phyloP scores from a whole-genome alignment of 2,329 filamentous ascomycete genomes.

The Botrytis byssoidea region DNA sequence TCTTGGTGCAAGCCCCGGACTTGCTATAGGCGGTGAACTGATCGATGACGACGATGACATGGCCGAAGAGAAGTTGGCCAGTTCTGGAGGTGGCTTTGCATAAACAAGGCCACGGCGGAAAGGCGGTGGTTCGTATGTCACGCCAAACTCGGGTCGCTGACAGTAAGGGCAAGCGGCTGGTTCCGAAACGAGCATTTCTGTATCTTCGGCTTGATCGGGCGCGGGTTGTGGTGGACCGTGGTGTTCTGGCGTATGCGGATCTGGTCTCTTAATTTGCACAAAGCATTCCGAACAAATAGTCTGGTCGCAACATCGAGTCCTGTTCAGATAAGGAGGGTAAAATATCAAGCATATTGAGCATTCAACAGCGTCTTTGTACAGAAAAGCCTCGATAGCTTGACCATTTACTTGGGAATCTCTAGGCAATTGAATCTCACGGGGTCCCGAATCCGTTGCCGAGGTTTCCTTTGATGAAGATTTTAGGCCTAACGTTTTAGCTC shows the following conservation, averaged over 20 bases:
- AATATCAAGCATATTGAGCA: slow-evolving; percentile 97
- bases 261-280: slow-evolving; percentile 93
- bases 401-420: slow-evolving; percentile 88
- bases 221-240: slow-evolving; percentile 33
- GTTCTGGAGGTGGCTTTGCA: slow-evolving; percentile 50
- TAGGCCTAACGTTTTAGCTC: slow-evolving; percentile 85
- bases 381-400: slow-evolving; percentile 85
- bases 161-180: slow-evolving; percentile 93
- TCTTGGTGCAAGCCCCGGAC: slow-evolving; percentile 29
- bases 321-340: slow-evolving; percentile 92
- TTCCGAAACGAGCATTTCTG: slow-evolving; percentile 78
- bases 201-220: slow-evolving; percentile 35
- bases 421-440: slow-evolving; percentile 76
- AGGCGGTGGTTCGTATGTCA: slow-evolving; percentile 88
- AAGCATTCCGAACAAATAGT: slow-evolving; percentile 98
- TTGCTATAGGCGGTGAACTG: slow-evolving; percentile 49
- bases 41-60: slow-evolving; percentile 87
- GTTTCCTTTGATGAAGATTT: slow-evolving; percentile 71
- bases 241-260: slow-evolving; percentile 79
- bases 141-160: slow-evolving; percentile 89
- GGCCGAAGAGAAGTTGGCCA: slow-evolving; percentile 60
- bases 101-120: slow-evolving; percentile 83
- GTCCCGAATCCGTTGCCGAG: slow-evolving; percentile 68
- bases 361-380: slow-evolving; percentile 88
- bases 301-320: slow-evolving; percentile 92